phyloP scores from a whole-genome alignment of 768 basidiomycete species.

The Tulasnella sp. region DNA sequence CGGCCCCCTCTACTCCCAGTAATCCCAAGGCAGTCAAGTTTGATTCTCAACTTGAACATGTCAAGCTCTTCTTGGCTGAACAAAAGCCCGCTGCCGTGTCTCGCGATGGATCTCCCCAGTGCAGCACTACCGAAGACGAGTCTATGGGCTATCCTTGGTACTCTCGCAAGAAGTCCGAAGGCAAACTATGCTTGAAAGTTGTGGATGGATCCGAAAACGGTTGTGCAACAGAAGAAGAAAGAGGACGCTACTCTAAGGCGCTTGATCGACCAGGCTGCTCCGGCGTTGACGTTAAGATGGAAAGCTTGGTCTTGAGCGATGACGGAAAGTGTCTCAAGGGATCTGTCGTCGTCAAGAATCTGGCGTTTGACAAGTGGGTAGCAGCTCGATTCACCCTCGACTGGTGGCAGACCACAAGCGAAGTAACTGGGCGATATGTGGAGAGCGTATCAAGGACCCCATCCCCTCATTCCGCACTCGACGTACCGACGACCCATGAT shows the following conservation, averaged over 20 bases:
- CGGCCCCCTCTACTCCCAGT: conserved; percentile 52
- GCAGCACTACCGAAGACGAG: conserved; percentile 35
- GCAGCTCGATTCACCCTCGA: conserved; percentile 88
- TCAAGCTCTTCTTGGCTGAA: conserved; percentile 87
- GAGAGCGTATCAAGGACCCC: conserved; percentile 27
- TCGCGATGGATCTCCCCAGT: conserved; percentile 77
- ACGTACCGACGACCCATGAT: conserved; percentile 33
- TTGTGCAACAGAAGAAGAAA: background rate
- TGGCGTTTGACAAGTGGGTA: conserved; percentile 79
- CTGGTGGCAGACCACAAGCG: conserved; percentile 90
- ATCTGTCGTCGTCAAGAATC: conserved; percentile 62
- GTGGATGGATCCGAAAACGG: conserved; percentile 25
- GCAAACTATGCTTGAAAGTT: conserved; percentile 20
- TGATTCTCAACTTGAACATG: conserved; percentile 79
- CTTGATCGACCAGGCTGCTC: background rate
- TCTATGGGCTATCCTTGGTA: background rate
- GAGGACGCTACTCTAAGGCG: background rate
- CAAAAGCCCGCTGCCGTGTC: conserved; percentile 92
- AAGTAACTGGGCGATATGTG: conserved; percentile 67
- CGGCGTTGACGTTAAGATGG: conserved; percentile 26
- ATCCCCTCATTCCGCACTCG: conserved; percentile 19
- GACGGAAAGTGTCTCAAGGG: conserved; percentile 48
- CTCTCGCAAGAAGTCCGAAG: background rate
- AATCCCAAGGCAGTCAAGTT: conserved; percentile 82
- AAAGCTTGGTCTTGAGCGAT: conserved; percentile 29